phyloP scores from a whole-genome alignment of 2,329 filamentous ascomycete species.

The Hymenoscyphus repandus region DNA sequence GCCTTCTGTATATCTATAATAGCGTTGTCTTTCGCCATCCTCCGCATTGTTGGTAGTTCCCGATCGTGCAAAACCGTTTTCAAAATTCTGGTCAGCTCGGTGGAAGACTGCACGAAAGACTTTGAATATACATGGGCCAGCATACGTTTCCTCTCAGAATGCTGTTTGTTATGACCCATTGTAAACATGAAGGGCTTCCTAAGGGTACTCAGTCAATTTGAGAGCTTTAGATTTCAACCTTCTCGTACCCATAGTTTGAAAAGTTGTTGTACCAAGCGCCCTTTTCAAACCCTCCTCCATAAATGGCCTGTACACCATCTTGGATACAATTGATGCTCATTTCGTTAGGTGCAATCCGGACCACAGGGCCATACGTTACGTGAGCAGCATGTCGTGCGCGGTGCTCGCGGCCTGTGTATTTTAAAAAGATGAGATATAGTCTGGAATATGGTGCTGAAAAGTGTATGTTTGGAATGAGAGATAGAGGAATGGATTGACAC shows the following conservation, averaged over 20 bases:
- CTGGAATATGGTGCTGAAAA: conserved; percentile 55
- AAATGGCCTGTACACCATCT: conserved; percentile 10
- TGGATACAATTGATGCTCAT: conserved; percentile 7
- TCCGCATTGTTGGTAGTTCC: conserved; percentile 49
- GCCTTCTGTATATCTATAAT: conserved; percentile 52
- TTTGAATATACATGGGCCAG: conserved; percentile 77
- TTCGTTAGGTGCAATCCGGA: conserved; percentile 13
- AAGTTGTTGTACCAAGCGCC: conserved; percentile 39
- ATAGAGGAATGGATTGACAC: background rate
- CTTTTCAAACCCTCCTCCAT: conserved; percentile 12
- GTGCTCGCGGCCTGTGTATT: conserved; percentile 17
- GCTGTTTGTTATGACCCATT: conserved; percentile 52
- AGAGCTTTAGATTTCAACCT: conserved; percentile 30
- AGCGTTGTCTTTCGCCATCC: conserved; percentile 15
- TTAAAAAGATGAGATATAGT: conserved; percentile 49
- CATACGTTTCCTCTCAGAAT: conserved; percentile 68
- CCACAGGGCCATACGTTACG: conserved; percentile 7
- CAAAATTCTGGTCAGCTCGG: conserved; percentile 50
- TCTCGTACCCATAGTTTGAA: conserved; percentile 56
- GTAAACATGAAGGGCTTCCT: conserved; percentile 50
- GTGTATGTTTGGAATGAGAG: conserved; percentile 57
- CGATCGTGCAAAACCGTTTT: conserved; percentile 50
- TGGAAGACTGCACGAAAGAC: conserved; percentile 58
- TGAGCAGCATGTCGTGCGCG: conserved; percentile 8
- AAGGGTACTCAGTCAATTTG: background rate